Base-by-base conservation (phyloP, 2,329 filamentous ascomycete genomes). In the Epichloe brachyelytri region DNA sequence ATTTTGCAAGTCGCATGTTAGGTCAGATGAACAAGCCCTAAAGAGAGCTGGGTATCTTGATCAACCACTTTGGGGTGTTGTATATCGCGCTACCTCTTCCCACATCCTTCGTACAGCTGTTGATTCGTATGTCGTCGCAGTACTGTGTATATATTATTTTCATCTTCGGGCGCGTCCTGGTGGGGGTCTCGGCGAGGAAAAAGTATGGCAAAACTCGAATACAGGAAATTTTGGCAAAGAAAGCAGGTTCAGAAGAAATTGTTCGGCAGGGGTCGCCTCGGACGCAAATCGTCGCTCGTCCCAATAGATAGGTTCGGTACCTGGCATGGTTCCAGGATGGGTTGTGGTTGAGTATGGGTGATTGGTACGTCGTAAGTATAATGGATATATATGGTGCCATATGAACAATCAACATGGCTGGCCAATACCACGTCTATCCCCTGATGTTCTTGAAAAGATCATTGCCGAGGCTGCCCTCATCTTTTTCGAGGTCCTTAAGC, bases 391-490 rank as follows among this genome's bases (percentile, higher is more conserved):
- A 11, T 30, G 33, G 17, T 49, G 47, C 19, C 30, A 17, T 43
- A 20, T 30, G 30, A 19, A 34, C 6, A 17, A 19, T 14, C 20
- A 38, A 15, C 17, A 14, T 48, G 17, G 10, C 10, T 14, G 22
- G 7, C 17, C 11, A 15, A 20, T 20, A 12, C 19, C 6, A 48
- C 7, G 33, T 30, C n/a, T 43, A 37, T 66, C 70, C 79, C 60
- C 78, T 78, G 62, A 82, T 80, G 55, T 75, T 71, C 60, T 79
- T 79, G 63, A 82, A 81, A 36, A 82, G 65, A 54, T 80, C 76
- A 53, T 66, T 64, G 48, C 76, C 76, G 34, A 77, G 65, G 51
- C 66, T 67, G 43, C 67, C 70, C 6, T 71, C 68, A 41, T 77
- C 69, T 51, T 73, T 71, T 58, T 78, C 71, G 51, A 80, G 67